Conservation (phyloP, 768 basidiomycete species). For the Kwoniella pini region DNA sequence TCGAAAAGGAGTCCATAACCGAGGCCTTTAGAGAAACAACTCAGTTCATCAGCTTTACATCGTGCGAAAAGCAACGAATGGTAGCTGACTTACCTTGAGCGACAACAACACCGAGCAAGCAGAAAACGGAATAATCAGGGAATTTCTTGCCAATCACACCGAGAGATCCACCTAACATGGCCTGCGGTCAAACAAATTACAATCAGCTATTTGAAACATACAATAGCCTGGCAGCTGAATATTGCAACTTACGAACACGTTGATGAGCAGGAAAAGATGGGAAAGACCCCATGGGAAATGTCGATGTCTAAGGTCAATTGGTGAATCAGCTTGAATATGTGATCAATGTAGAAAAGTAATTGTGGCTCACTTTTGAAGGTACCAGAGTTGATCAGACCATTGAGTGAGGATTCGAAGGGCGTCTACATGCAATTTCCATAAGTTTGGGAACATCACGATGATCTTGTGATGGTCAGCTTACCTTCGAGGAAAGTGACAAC, state of each 20-base stretch:
- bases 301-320: constrained; percentile 67
- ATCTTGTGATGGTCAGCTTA: constrained; percentile 15
- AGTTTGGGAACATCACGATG: not conserved
- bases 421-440: constrained; percentile 57
- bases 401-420: constrained; percentile 89
- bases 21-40: constrained; percentile 59
- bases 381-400: constrained; percentile 98
- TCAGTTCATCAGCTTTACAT: not conserved
- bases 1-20: constrained; percentile 99
- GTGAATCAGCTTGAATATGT: constrained; percentile 2
- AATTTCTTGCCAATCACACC: constrained; percentile 83
- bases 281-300: constrained; percentile 94
- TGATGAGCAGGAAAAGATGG: constrained; percentile 85
- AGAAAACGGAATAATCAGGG: constrained; percentile 85
- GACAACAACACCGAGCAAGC: constrained; percentile 85
- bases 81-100: constrained; percentile 64
- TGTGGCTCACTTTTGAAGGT: constrained; percentile 81
- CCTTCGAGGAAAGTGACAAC: constrained; percentile 94
- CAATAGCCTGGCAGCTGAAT: not conserved
- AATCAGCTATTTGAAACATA: not conserved
- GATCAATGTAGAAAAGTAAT: not conserved
- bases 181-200: constrained; percentile 65
- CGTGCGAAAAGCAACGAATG: not conserved
- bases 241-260: constrained; percentile 73
- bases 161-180: constrained; percentile 81